A percentile compares a stretch with the other conserved stretches of the same genome.
Evolutionary conservation across 78 protist genomes (phyloP).

Genomic region (Speleostelium caveatum): DNA sequence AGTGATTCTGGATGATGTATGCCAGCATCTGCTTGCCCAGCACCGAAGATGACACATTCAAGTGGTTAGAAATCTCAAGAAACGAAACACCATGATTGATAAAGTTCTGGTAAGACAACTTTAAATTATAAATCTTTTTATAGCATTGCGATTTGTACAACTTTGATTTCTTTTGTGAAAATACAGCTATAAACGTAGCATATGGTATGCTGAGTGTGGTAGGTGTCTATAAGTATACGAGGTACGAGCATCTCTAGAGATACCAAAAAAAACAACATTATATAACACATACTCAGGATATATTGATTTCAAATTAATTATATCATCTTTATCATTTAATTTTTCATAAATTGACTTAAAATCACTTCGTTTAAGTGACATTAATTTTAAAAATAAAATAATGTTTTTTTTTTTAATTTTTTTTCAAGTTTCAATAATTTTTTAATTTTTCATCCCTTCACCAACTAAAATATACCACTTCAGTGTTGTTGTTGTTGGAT

Average conservation of each 20-base stretch:
- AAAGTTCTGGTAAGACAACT: background rate
- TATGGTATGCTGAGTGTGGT: background rate
- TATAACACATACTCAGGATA: constrained; percentile 21
- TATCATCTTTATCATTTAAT: constrained; percentile 62
- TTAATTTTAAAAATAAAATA: too few relatives aligned
- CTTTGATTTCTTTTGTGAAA: constrained; percentile 53
- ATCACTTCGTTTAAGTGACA: constrained; percentile 30
- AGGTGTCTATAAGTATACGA: too few relatives aligned
- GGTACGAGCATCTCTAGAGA: too few relatives aligned
- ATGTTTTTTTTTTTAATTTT: too few relatives aligned
- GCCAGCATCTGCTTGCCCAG: constrained; percentile 14
- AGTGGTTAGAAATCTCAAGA: constrained; percentile 18
- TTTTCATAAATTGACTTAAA: constrained; percentile 26
- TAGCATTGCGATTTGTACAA: constrained; percentile 8
- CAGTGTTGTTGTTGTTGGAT: too few relatives aligned
- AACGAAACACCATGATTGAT: background rate
- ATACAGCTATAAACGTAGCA: constrained; percentile 49
- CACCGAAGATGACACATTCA: constrained; percentile 9
- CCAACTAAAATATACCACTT: too few relatives aligned
- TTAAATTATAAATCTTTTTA: constrained; percentile 27
- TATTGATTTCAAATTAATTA: constrained; percentile 2
- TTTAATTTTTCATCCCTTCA: too few relatives aligned
- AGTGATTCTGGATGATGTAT: constrained; percentile 21
- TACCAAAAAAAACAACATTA: too few relatives aligned
- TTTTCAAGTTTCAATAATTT: background rate